phyloP scores from a whole-genome alignment of 306 rosid genomes.

The Sindora glabra region DNA sequence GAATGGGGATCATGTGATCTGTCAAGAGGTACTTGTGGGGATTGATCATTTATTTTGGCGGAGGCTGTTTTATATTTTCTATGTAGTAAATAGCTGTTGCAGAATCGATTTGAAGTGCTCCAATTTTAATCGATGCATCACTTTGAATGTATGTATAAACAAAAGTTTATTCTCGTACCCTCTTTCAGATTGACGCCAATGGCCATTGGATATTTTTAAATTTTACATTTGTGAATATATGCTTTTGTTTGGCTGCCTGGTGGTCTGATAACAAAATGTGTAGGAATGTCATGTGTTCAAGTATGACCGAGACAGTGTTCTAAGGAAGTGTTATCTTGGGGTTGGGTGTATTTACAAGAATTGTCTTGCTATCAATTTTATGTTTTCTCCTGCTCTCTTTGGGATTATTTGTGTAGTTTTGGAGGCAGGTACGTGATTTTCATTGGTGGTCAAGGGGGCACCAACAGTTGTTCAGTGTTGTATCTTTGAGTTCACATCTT shows the following conservation, averaged over 20 bases:
- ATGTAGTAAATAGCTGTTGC: not conserved
- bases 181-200: not conserved
- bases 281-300: too few relatives aligned
- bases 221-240: not conserved
- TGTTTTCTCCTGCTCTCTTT: too few relatives aligned
- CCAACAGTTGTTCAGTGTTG: too few relatives aligned
- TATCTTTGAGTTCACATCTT: too few relatives aligned
- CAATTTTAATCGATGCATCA: not conserved
- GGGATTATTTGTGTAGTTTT: too few relatives aligned
- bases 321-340: too few relatives aligned
- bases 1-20: conserved; percentile 34
- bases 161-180: not conserved
- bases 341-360: too few relatives aligned
- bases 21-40: conserved; percentile 40
- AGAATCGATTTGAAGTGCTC: not conserved
- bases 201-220: not conserved
- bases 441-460: too few relatives aligned
- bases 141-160: not conserved
- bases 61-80: not conserved
- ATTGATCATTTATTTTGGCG: not conserved
- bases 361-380: too few relatives aligned
- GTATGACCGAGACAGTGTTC: too few relatives aligned
- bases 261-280: too few relatives aligned
- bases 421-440: too few relatives aligned
- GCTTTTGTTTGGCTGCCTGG: not conserved